Base-by-base conservation (phyloP, 1,284 basidiomycete genomes). In the Ceratobasidium sp. region DNA sequence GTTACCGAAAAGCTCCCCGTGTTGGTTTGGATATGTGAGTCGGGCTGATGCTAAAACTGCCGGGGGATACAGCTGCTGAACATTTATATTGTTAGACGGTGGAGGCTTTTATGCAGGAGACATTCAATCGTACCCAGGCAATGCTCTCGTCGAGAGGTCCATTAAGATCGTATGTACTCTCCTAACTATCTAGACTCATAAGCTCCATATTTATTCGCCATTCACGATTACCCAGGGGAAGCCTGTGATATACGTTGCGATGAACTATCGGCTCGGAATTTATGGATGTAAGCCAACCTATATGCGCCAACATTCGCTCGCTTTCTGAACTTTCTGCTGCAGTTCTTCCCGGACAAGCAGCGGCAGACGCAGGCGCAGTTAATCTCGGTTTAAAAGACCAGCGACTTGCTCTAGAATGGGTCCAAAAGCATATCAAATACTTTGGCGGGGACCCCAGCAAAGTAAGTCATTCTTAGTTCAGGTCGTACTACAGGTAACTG, bases 401-500 rank as follows among this genome's bases (percentile, higher is more conserved):
- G 73, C 79, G 82, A 1, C 79, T 83, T 27, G 84, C 82, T 0
- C 79, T 88, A 5, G 78, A 85, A 75, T 88, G 86, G 86, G 83
- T 87, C 0, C 82, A 84, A 47, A 71, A 82, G 72, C 82, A 87
- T 76, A 85, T 87, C 63, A 78, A 78, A 36, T 79, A 79, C 1
- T 87, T 86, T 74, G 86, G 86, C 1, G 87, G 87, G 24, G 82
- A 87, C 77, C 78, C 80, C 7, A 73, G 76, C 41, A 83, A 83
- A 77, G 83, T 78, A 24, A 74, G 67, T 29, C 60, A 4, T 27
- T 7, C 44, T 14, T 60, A 60, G 44, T 9, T 33, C 41, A 11
- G 19, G 6, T 15, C 50, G 29, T 15, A 5, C 5, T n/a, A 19
- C n/a, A 15, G 31, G 31, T 9, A 11, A 29, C 33, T 29, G 59